phyloP scores from a whole-genome alignment of 2,329 filamentous ascomycete genomes.

The Dactylella cylindrospora region DNA sequence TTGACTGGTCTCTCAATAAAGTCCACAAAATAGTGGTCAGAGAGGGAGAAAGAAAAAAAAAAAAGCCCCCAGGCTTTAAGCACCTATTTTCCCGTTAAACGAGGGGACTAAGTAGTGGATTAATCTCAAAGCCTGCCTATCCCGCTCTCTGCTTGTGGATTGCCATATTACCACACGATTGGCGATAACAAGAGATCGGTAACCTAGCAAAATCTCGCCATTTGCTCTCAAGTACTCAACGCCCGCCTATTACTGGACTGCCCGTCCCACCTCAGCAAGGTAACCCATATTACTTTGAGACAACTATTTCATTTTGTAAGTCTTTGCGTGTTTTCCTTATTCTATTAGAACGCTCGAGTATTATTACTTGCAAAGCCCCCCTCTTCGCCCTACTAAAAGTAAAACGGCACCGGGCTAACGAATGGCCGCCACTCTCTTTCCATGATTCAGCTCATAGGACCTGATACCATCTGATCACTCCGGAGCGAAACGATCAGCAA shows the following conservation, averaged over 20 bases:
- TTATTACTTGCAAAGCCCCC: slow-evolving; percentile 39
- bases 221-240: slow-evolving; percentile 31
- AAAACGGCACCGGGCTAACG: slow-evolving; percentile 38
- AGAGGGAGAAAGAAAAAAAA: slow-evolving; percentile 6
- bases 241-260: slow-evolving; percentile 39
- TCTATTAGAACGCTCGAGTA: slow-evolving; percentile 39
- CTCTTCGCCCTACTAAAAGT: slow-evolving; percentile 43
- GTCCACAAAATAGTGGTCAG: slow-evolving; percentile 32
- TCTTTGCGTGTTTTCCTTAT: too few species aligned
- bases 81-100: slow-evolving; percentile 40
- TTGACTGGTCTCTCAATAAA: slow-evolving; percentile 38
- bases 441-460: slow-evolving; percentile 44
- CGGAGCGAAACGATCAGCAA: slow-evolving; percentile 33
- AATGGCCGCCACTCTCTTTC: slow-evolving; percentile 40
- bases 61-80: slow-evolving; percentile 30
- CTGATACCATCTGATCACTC: slow-evolving; percentile 44
- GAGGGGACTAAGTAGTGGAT: slow-evolving; percentile 41
- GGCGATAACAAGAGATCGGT: slow-evolving; percentile 40
- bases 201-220: slow-evolving; percentile 37
- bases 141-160: slow-evolving; percentile 36
- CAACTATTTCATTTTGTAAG: slow-evolving; percentile 43
- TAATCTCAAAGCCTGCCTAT: slow-evolving; percentile 43
- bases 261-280: slow-evolving; percentile 44
- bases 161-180: slow-evolving; percentile 43
- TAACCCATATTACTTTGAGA: slow-evolving; percentile 43